Evolutionary conservation across 352 stramenopile genomes (phyloP), one percentile per base, ranked within the genome.

Genomic region (Pythium aphanidermatum): DNA sequence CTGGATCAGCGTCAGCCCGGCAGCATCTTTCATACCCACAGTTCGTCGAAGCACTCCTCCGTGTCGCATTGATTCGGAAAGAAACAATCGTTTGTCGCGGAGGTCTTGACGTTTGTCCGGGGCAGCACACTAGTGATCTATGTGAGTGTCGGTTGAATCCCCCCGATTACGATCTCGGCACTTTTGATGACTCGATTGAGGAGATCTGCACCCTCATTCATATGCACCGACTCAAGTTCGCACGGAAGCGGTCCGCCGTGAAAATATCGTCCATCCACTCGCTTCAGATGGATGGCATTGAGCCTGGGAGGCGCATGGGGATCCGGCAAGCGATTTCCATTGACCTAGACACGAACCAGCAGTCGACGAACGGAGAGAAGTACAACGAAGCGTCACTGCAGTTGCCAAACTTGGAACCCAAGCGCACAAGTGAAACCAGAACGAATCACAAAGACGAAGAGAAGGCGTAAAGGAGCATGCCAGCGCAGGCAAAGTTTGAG

Each of bases 401-500:
- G n/a, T n/a, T n/a, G n/a, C n/a, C n/a, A n/a, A n/a, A n/a, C n/a
- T n/a, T n/a, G n/a, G n/a, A n/a, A n/a, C n/a, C n/a, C n/a, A n/a
- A n/a, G n/a, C n/a, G n/a, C n/a, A n/a, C n/a, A n/a, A n/a, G n/a
- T n/a, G n/a, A n/a, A n/a, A n/a, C n/a, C n/a, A n/a, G n/a, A n/a
- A n/a, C n/a, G n/a, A n/a, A n/a, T n/a, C n/a, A n/a, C n/a, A n/a
- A n/a, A n/a, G n/a, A n/a, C n/a, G n/a, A n/a, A n/a, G n/a, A n/a
- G n/a, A n/a, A n/a, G n/a, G n/a, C n/a, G n/a, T n/a, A n/a, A n/a
- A n/a, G n/a, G n/a, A n/a, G n/a, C n/a, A n/a, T n/a, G n/a, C n/a
- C 65, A 14, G 50, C 44, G 34, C 38, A 46, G 25, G 28, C 57
- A n/a, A 92, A 91, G 65, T 65, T 80, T 38, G 75, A 94, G 56